phyloP scores from a whole-genome alignment of 257 asterid species.

The Paraleonurus japonicus region DNA sequence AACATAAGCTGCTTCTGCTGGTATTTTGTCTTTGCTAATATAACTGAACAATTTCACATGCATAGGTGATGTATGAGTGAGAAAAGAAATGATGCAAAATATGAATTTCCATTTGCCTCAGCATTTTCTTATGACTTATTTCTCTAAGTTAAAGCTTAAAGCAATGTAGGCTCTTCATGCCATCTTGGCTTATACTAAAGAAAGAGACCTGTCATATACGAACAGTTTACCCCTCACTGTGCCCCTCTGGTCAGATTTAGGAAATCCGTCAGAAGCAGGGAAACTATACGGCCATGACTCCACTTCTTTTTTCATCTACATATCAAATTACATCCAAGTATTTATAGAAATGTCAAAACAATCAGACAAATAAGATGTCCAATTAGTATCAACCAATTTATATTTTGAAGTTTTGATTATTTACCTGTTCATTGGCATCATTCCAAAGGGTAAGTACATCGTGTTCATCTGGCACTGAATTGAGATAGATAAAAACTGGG shows the following conservation, averaged over 20 bases:
- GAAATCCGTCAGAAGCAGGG: constrained; percentile 57
- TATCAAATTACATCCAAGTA: not conserved
- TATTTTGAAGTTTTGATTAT: not conserved
- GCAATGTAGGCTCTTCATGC: not conserved
- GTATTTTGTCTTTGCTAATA: constrained; percentile 29
- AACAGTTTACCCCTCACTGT: constrained; percentile 50
- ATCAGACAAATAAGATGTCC: not conserved
- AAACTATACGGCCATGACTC: constrained; percentile 69
- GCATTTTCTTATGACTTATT: constrained; percentile 5
- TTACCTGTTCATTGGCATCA: constrained; percentile 67
- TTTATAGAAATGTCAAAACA: not conserved
- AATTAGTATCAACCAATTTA: not conserved
- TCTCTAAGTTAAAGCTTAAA: not conserved
- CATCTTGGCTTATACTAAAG: not conserved
- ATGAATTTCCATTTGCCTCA: not conserved
- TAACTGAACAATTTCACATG: constrained; percentile 33
- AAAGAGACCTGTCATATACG: constrained; percentile 50
- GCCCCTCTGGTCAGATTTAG: constrained; percentile 56
- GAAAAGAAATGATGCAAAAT: not conserved
- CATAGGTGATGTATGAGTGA: not conserved
- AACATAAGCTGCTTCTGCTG: constrained; percentile 52
- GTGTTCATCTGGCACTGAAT: constrained; percentile 38
- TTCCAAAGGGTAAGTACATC: constrained; percentile 56
- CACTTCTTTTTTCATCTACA: constrained; percentile 56
- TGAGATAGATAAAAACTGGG: constrained; percentile 62